Evolutionary conservation across 306 rosid genomes (phyloP).

Genomic region (Sphenostylis stenocarpa): DNA sequence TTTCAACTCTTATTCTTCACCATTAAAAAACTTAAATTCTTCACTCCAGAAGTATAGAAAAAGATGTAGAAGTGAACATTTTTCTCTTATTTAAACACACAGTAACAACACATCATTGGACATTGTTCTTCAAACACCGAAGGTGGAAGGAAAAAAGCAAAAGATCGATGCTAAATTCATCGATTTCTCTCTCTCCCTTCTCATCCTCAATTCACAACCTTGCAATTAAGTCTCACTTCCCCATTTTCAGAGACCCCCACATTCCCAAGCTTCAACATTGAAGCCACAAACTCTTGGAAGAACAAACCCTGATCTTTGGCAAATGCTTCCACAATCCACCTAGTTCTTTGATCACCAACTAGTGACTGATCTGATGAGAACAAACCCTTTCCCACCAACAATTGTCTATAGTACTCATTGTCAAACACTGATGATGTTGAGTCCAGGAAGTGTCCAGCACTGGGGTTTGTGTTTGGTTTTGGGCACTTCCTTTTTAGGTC

Average conservation of each 20-base stretch:
- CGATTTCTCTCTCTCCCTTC: neutral
- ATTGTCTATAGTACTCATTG: slow-evolving; percentile 56
- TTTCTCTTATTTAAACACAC: slow-evolving; percentile 16
- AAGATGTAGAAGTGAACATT: neutral
- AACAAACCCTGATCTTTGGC: slow-evolving; percentile 62
- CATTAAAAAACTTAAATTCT: neutral
- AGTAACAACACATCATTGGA: neutral
- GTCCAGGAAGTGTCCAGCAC: slow-evolving; percentile 61
- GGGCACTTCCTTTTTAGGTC: slow-evolving; percentile 47
- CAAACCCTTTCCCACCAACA: slow-evolving; percentile 57
- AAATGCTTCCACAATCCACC: slow-evolving; percentile 65
- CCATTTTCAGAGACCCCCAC: slow-evolving; percentile 52
- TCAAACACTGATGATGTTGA: slow-evolving; percentile 73
- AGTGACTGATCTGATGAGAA: slow-evolving; percentile 72
- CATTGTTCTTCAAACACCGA: neutral
- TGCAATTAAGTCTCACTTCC: slow-evolving; percentile 63
- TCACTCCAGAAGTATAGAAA: no score
- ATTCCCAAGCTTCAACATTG: slow-evolving; percentile 73
- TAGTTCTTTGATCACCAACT: slow-evolving; percentile 57
- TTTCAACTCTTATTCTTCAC: neutral
- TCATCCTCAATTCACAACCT: slow-evolving; percentile 43
- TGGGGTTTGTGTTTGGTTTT: slow-evolving; percentile 44
- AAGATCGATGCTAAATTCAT: neutral
- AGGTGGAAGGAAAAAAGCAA: neutral
- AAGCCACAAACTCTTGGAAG: slow-evolving; percentile 59